Conservation (phyloP, 495 filamentous ascomycete species). For the Staphylotrichum longicolle region DNA sequence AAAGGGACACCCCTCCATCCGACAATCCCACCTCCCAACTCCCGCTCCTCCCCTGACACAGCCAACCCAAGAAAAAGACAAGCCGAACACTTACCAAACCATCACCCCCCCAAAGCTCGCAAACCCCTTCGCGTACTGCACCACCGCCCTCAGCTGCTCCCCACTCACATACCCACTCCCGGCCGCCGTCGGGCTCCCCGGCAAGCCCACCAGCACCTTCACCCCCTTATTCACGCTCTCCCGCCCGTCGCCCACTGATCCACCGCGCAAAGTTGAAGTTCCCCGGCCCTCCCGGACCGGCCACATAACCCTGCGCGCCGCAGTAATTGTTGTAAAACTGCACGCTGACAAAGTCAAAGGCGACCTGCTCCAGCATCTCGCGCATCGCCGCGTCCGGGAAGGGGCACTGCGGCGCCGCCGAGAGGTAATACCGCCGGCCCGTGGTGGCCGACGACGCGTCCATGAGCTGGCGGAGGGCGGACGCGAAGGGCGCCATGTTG, state of each 20-base stretch:
- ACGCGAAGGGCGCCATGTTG: constrained; percentile 57
- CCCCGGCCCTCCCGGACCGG: constrained; percentile 45
- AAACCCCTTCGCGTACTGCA: constrained; percentile 53
- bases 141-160: constrained; percentile 45
- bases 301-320: constrained; percentile 54
- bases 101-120: constrained; percentile 66
- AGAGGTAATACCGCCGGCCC: constrained; percentile 57
- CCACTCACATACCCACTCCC: constrained; percentile 58
- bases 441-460: constrained; percentile 35
- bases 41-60: too few relatives aligned
- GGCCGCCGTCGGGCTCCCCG: constrained; percentile 57
- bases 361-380: constrained; percentile 53
- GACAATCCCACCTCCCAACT: too few relatives aligned
- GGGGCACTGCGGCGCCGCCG: constrained; percentile 66
- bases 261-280: constrained; percentile 69
- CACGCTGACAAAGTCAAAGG: constrained; percentile 64
- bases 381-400: constrained; percentile 62
- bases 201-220: constrained; percentile 65
- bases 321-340: constrained; percentile 72
- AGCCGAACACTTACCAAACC: constrained; percentile 47
- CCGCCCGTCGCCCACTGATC: constrained; percentile 65
- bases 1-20: too few relatives aligned
- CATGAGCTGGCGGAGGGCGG: constrained; percentile 54
- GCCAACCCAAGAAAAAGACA: not conserved
- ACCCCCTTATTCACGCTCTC: constrained; percentile 58